These are phyloP conservation scores for Moricandia arvensis DNA, from an alignment of 345 rosid species.

Conservation along the genomic window DNA sequence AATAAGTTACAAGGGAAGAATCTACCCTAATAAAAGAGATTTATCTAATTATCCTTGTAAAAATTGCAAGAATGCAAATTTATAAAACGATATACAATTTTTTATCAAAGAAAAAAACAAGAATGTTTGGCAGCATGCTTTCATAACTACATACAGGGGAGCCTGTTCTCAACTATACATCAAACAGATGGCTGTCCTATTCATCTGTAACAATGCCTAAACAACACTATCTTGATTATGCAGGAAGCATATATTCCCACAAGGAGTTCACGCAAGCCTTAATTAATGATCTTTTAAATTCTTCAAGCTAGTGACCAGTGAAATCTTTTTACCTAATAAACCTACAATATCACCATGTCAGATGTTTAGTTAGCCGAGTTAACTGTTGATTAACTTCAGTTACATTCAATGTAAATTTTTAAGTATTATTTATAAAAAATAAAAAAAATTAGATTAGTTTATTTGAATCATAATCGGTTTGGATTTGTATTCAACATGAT, in stretches of 20 bases:
- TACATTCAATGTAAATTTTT: no score
- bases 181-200: background rate
- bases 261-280: slow-evolving; percentile 17
- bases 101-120: background rate
- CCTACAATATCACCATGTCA: background rate
- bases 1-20: slow-evolving; percentile 1
- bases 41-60: slow-evolving; percentile 11
- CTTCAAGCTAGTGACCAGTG: no score
- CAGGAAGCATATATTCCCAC: background rate
- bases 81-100: slow-evolving; percentile 1
- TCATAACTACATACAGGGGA: slow-evolving; percentile 14
- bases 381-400: background rate
- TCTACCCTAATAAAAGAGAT: slow-evolving; percentile 7
- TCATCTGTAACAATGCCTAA: slow-evolving; percentile 16
- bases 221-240: slow-evolving; percentile 7
- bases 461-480: background rate
- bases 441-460: background rate
- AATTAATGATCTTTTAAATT: slow-evolving; percentile 3
- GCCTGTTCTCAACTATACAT: slow-evolving; percentile 30
- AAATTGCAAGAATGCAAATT: slow-evolving; percentile 11
- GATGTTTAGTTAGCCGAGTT: background rate
- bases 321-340: background rate
- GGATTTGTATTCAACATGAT: background rate
- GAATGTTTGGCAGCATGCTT: slow-evolving; percentile 12
- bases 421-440: background rate